Evolutionary conservation across 78 protist genomes (phyloP).

Genomic region (Cyanophora paradoxa): DNA sequence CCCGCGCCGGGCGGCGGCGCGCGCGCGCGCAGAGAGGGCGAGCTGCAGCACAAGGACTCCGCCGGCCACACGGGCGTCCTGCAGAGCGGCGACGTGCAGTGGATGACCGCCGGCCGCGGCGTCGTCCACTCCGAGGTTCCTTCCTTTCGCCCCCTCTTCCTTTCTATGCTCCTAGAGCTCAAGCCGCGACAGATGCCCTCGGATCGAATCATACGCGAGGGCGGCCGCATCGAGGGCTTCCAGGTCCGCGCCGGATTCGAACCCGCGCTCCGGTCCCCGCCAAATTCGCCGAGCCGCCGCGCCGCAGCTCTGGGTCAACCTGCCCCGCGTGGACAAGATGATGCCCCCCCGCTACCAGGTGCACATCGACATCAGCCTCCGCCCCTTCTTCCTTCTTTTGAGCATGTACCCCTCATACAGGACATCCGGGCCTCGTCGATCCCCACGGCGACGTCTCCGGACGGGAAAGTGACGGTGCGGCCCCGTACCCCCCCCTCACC

Average conservation of each 20-base stretch:
- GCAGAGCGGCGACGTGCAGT: conserved; percentile 8
- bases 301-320: conserved; percentile 67
- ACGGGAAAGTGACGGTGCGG: background rate
- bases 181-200: background rate
- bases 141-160: background rate
- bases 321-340: conserved; percentile 56
- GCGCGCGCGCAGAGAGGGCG: too few species aligned
- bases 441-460: background rate
- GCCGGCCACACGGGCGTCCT: conserved; percentile 2
- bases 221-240: background rate
- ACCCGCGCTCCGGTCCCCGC: background rate
- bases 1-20: too few species aligned
- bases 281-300: conserved; percentile 14
- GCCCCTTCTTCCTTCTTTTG: too few species aligned
- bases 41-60: conserved; percentile 43
- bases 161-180: background rate
- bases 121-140: conserved; percentile 56
- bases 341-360: conserved; percentile 60
- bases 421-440: background rate
- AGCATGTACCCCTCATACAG: conserved; percentile 6
- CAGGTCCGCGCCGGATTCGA: conserved; percentile 3
- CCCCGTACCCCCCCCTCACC: too few species aligned
- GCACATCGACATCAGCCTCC: too few species aligned
- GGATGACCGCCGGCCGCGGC: conserved; percentile 75
- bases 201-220: conserved; percentile 5